These are phyloP conservation scores for Cyberlindnera misumaiensis DNA, from an alignment of 805 yeast genomes.

Conservation along the genomic window DNA sequence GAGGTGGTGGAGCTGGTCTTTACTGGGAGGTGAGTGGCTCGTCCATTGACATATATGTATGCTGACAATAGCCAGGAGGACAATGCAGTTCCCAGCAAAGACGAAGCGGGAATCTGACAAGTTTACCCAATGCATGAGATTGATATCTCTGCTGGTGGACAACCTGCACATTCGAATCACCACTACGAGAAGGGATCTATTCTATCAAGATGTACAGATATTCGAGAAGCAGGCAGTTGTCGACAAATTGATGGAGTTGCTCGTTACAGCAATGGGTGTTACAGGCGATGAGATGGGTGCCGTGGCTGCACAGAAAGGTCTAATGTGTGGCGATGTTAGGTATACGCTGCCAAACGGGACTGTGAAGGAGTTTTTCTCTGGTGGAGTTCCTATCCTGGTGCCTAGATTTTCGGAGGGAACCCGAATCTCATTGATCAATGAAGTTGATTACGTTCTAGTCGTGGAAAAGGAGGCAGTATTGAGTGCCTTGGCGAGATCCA, in stretches of 20 bases:
- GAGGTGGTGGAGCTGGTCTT: background rate
- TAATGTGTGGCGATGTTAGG: slow-evolving; percentile 35
- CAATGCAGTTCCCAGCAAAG: slow-evolving; percentile 13
- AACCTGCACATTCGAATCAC: slow-evolving; percentile 10
- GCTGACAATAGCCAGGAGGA: background rate
- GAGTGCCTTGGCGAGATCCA: slow-evolving; percentile 23
- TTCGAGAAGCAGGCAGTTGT: slow-evolving; percentile 41
- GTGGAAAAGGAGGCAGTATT: slow-evolving; percentile 52
- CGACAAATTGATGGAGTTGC: slow-evolving; percentile 31
- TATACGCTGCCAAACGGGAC: slow-evolving; percentile 3
- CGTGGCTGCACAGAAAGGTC: slow-evolving; percentile 57
- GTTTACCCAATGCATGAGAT: slow-evolving; percentile 10
- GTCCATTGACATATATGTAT: background rate
- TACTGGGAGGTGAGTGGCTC: background rate
- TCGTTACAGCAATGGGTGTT: slow-evolving; percentile 34
- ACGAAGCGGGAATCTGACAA: slow-evolving; percentile 2
- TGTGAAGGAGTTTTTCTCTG: slow-evolving; percentile 2
- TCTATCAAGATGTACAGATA: slow-evolving; percentile 52
- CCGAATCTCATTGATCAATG: slow-evolving; percentile 4
- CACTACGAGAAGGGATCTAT: slow-evolving; percentile 49
- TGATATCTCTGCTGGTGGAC: slow-evolving; percentile 12
- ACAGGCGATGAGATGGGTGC: slow-evolving; percentile 38
- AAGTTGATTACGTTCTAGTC: slow-evolving; percentile 28
- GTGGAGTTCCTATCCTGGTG: slow-evolving; percentile 26
- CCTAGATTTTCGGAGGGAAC: slow-evolving; percentile 31